Evolutionary conservation across 345 rosid genomes (phyloP).

Genomic region (Rubroshorea leprosula): DNA sequence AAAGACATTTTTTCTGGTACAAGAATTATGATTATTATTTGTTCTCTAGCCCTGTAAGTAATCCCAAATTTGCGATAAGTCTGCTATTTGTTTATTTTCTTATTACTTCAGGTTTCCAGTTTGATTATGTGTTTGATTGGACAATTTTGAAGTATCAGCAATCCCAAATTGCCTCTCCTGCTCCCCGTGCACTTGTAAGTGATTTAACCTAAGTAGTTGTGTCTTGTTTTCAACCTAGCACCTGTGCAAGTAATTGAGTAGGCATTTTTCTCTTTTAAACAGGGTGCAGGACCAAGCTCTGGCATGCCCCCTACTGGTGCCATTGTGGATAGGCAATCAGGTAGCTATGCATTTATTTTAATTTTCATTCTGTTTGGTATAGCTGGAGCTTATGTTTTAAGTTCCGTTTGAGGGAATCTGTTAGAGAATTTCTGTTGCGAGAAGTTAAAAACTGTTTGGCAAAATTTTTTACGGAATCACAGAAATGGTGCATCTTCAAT

Average conservation of each 20-base stretch:
- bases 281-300: slow-evolving; percentile 74
- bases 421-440: too few relatives aligned
- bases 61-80: not conserved
- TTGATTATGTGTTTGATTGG: slow-evolving; percentile 97
- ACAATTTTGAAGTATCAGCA: slow-evolving; percentile 96
- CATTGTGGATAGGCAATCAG: slow-evolving; percentile 56
- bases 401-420: too few relatives aligned
- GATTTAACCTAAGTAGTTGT: not conserved
- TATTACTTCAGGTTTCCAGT: slow-evolving; percentile 57
- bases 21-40: not conserved
- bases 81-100: too few relatives aligned
- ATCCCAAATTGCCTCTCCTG: slow-evolving; percentile 78
- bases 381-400: too few relatives aligned
- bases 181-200: slow-evolving; percentile 56
- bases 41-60: not conserved
- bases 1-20: not conserved
- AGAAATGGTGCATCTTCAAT: too few relatives aligned
- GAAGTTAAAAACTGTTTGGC: too few relatives aligned
- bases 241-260: not conserved
- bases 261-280: slow-evolving; percentile 24
- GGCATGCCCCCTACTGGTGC: slow-evolving; percentile 54
- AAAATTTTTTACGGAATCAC: too few relatives aligned
- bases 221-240: not conserved
- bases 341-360: slow-evolving; percentile 24
- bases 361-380: too few relatives aligned